A percentile compares a stretch with the other conserved stretches of the same genome.
These are phyloP conservation scores for Rhodosporidiobolus sp. DNA, from an alignment of 768 basidiomycete genomes.

Conservation along the genomic window DNA sequence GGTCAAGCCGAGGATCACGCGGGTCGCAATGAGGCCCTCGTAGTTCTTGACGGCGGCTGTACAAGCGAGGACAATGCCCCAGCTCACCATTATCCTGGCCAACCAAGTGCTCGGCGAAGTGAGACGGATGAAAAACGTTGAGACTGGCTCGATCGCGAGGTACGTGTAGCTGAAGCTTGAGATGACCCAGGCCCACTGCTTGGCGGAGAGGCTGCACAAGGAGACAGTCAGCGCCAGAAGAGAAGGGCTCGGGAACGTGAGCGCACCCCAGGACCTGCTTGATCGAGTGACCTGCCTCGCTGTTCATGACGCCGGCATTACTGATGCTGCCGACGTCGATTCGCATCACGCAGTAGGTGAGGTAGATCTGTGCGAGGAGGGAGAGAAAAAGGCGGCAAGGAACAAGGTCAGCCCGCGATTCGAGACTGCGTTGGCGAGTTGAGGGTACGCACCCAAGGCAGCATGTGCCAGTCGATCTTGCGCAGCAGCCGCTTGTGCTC, in stretches of 20 bases:
- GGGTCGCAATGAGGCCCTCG: conserved; percentile 6
- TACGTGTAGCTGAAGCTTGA: background rate
- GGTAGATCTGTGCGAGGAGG: background rate
- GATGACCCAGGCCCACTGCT: background rate
- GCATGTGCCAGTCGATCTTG: conserved; percentile 21
- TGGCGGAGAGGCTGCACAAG: background rate
- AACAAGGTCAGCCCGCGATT: background rate
- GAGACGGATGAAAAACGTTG: background rate
- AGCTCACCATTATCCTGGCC: conserved; percentile 17
- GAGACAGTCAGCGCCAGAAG: background rate
- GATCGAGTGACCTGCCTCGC: background rate
- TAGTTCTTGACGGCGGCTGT: conserved; percentile 15
- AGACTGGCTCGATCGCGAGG: background rate
- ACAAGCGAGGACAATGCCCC: conserved; percentile 26
- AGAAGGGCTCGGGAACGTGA: background rate
- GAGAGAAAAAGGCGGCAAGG: background rate
- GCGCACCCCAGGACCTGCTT: background rate
- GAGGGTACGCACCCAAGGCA: conserved; percentile 1
- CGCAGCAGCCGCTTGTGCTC: conserved; percentile 25
- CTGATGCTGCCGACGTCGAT: conserved; percentile 16
- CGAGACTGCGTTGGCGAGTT: background rate
- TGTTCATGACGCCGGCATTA: conserved; percentile 2
- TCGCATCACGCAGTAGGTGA: background rate
- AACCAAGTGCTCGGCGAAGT: background rate
- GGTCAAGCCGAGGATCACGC: conserved; percentile 2